Percentiles rank a stretch among this genome's conserved stretches.
Evolutionary conservation across 2,329 filamentous ascomycete genomes (phyloP).

Genomic region (Ascochyta viciae-villosae): DNA sequence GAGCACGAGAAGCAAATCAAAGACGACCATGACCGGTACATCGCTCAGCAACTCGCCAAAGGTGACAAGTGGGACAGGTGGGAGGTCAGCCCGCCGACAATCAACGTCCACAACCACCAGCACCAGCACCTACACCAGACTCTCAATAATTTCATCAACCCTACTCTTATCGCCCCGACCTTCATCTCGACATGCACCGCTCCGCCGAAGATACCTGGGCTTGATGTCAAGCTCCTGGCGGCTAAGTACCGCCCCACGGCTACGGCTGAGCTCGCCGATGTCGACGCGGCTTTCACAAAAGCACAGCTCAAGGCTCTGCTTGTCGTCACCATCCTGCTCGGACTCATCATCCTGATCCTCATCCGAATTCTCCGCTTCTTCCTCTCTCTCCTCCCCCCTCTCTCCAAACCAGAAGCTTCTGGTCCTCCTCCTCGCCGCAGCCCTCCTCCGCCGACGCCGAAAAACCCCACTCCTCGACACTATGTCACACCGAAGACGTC

Average conservation of each 20-base stretch:
- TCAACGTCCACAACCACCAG: background rate
- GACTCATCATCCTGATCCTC: background rate
- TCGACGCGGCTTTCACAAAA: background rate
- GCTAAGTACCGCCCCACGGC: background rate
- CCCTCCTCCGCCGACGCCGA: too few species aligned
- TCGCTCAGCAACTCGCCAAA: slow-evolving; percentile 2
- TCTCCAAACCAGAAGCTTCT: too few species aligned
- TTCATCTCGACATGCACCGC: background rate
- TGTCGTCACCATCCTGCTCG: background rate
- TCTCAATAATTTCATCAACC: background rate
- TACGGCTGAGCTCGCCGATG: background rate
- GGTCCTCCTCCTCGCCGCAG: too few species aligned
- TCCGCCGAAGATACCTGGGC: background rate
- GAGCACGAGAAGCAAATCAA: slow-evolving; percentile 1
- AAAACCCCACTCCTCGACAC: too few species aligned
- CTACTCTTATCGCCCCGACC: background rate
- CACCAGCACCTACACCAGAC: background rate
- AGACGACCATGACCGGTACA: background rate
- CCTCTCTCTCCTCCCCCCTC: too few species aligned
- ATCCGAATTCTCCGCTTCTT: too few species aligned
- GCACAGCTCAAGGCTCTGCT: background rate
- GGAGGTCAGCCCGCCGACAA: slow-evolving; percentile 7
- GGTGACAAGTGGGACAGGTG: slow-evolving; percentile 6
- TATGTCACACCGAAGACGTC: too few species aligned
- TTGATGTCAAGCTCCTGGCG: background rate